Evolutionary conservation across 805 yeast species (phyloP), one percentile per base, ranked within the genome.

Genomic region (Ogataea nitratoaversa): DNA sequence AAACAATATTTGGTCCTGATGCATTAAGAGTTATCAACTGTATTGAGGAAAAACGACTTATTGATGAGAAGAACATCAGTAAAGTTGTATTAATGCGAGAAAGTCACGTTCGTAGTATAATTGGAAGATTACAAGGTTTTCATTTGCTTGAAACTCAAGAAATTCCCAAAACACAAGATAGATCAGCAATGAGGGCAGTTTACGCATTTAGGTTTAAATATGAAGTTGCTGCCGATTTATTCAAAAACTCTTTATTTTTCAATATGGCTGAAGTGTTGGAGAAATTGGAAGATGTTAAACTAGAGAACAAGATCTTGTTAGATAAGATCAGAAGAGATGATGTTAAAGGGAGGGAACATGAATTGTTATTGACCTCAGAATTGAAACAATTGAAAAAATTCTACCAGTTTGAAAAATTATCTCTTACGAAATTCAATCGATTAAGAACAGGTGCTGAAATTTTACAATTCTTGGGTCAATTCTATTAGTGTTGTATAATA

Each of bases 131-230:
- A 39, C 74, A 85, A 20, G 76, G 74, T 38, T 71, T 78, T 48
- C 88, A 90, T 46, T 74, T 85, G 16, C 67, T 90, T 16, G 96
- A 91, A 57, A 73, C 90, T 28, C 98, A 91, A 63, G 99, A 93
- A 65, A 84, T 93, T 22, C 97, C 98, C 11, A 77, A 91, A 53
- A 83, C 95, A 8, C 82, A 79, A 19, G 98, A 93, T 59, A 74
- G 98, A 50, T 90, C 95, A 2, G 95, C 97, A 0, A 79, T 86
- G 30, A 79, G 95, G 50, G 83, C 97, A 1, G 83, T 85, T 22
- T 93, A 78, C 57, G 71, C 90, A 25, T 93, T 88, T 71, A 74
- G 88, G 54, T 43, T 50, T 36, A 79, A 78, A 42, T 65, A 63
- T 30, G 43, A 43, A 4, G 52, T 59, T 16, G 60, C 71, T 8